Percentiles rank a stretch among this genome's conserved stretches.
Conservation (phyloP, 257 asterid species). For the Jaltomata sinuosa region DNA sequence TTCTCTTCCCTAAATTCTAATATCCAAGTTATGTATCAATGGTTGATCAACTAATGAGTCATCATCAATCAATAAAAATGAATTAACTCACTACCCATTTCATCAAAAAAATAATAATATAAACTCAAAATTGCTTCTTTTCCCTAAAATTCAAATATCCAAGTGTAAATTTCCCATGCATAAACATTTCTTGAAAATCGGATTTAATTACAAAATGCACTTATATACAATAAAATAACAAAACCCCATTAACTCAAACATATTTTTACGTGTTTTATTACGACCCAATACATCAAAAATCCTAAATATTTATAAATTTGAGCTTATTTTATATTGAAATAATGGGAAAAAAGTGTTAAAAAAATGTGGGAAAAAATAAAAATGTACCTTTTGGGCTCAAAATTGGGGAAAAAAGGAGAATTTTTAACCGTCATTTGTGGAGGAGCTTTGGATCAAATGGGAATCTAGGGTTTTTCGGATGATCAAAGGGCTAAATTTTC, state of each 20-base stretch:
- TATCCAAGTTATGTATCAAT: background rate
- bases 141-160: background rate
- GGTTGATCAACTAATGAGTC: background rate
- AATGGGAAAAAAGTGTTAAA: background rate
- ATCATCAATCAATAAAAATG: background rate
- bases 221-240: background rate
- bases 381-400: conserved; percentile 25
- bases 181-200: conserved; percentile 14
- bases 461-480: conserved; percentile 11
- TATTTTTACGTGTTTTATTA: background rate
- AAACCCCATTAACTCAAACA: background rate
- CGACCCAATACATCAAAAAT: background rate
- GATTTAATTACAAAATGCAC: background rate
- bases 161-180: conserved; percentile 4
- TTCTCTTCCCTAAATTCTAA: background rate
- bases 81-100: background rate
- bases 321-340: background rate
- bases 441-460: conserved; percentile 3
- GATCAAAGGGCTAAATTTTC: conserved; percentile 19
- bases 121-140: too few relatives aligned
- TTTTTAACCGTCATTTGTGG: conserved; percentile 25
- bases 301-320: background rate
- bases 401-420: conserved; percentile 11
- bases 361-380: background rate
- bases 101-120: background rate